Conservation (phyloP, 805 yeast species). For the Zygoascus flipseniorum region DNA sequence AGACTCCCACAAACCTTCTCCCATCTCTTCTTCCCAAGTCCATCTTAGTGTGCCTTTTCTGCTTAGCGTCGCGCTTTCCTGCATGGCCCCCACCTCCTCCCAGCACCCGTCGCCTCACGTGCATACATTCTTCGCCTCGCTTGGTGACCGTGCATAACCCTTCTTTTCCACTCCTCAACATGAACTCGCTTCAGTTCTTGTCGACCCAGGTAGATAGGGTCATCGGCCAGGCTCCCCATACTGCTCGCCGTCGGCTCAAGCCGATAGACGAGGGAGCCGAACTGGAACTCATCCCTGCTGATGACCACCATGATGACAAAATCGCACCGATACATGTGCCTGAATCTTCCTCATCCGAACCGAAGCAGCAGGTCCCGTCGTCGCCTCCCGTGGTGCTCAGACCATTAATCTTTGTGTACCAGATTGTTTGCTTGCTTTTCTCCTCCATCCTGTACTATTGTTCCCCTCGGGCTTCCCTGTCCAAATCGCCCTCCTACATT, state of each 20-base stretch:
- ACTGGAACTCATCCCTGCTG: not conserved
- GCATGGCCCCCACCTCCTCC: not conserved
- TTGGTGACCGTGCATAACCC: not conserved
- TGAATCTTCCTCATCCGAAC: too few relatives aligned
- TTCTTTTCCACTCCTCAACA: conserved; percentile 1
- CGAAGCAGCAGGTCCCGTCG: not conserved
- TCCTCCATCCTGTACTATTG: not conserved
- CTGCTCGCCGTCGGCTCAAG: not conserved
- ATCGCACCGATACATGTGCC: too few relatives aligned
- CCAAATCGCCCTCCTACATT: not conserved
- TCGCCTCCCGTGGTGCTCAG: not conserved
- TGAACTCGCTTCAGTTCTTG: conserved; percentile 23
- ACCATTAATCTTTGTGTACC: not conserved
- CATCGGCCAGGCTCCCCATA: conserved; percentile 12
- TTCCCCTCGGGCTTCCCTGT: not conserved
- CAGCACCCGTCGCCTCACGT: not conserved
- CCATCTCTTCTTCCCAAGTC: not conserved
- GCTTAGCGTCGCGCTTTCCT: not conserved
- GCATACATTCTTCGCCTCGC: not conserved
- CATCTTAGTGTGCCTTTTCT: not conserved
- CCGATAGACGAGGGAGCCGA: not conserved
- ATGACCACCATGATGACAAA: too few relatives aligned
- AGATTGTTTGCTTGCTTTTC: not conserved
- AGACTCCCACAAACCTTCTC: not conserved
- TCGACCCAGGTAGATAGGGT: conserved; percentile 22